phyloP scores from a whole-genome alignment of 2,329 filamentous ascomycete species.

The Diatrype stigma region DNA sequence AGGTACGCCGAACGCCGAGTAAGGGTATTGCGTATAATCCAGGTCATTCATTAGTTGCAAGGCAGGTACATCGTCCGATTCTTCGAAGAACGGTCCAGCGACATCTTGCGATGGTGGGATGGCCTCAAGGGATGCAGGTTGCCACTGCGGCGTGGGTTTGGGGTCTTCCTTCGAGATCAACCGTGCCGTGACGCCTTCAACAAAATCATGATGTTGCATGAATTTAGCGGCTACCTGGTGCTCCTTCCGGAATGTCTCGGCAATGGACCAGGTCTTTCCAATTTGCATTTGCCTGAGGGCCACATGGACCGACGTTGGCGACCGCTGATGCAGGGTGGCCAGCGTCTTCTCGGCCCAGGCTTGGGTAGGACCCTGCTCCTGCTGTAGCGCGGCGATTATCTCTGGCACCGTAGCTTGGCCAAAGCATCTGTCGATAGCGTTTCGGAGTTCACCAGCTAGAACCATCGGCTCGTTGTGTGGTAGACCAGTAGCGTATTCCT shows the following conservation, averaged over 20 bases:
- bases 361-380: slow-evolving; percentile 49
- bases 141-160: slow-evolving; percentile 64
- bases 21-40: slow-evolving; percentile 72
- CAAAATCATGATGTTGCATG: slow-evolving; percentile 89
- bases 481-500: slow-evolving; percentile 84
- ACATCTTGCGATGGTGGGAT: slow-evolving; percentile 54
- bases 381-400: slow-evolving; percentile 65
- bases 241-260: slow-evolving; percentile 80
- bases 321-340: slow-evolving; percentile 69
- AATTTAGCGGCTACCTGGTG: slow-evolving; percentile 80
- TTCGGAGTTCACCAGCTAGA: slow-evolving; percentile 66
- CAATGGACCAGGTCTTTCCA: slow-evolving; percentile 72
- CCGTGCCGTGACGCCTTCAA: slow-evolving; percentile 80
- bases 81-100: slow-evolving; percentile 63
- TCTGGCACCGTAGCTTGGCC: slow-evolving; percentile 60
- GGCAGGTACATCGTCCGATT: slow-evolving; percentile 37
- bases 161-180: slow-evolving; percentile 63
- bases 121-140: slow-evolving; percentile 67
- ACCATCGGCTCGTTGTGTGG: slow-evolving; percentile 68
- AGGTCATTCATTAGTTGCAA: slow-evolving; percentile 59
- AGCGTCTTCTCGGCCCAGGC: slow-evolving; percentile 79
- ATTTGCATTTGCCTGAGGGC: slow-evolving; percentile 77
- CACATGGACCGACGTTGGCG: slow-evolving; percentile 83
- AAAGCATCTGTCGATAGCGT: slow-evolving; percentile 83
- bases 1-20: slow-evolving; percentile 66